A percentile compares a stretch with the other conserved stretches of the same genome.
These are phyloP conservation scores for Rhododendron williamsianum DNA, from an alignment of 148 eudicot species.

Conservation along the genomic window DNA sequence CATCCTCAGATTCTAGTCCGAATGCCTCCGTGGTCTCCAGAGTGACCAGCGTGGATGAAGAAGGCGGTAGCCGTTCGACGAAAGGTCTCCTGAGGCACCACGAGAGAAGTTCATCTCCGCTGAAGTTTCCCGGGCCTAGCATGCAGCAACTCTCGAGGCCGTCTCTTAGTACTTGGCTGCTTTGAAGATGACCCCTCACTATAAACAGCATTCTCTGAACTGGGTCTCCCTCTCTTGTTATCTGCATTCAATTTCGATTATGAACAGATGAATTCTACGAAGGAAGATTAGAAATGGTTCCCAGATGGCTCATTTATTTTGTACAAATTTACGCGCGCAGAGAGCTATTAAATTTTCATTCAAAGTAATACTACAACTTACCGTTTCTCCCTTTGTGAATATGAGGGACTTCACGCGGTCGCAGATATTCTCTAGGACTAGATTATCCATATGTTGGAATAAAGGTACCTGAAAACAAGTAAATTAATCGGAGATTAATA, in stretches of 20 bases:
- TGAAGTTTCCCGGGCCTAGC: slow-evolving; percentile 92
- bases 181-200: slow-evolving; percentile 83
- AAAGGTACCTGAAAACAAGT: slow-evolving; percentile 61
- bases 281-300: not conserved
- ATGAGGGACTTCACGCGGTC: slow-evolving; percentile 89
- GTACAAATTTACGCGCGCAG: not conserved
- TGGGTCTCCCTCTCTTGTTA: slow-evolving; percentile 87
- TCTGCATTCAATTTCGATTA: slow-evolving; percentile 22
- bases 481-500: too few species aligned
- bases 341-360: not conserved
- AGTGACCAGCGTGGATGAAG: slow-evolving; percentile 66
- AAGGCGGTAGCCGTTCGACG: slow-evolving; percentile 71
- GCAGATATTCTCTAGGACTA: slow-evolving; percentile 88
- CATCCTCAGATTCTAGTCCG: slow-evolving; percentile 75
- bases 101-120: slow-evolving; percentile 87
- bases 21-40: slow-evolving; percentile 94
- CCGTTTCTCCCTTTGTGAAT: slow-evolving; percentile 88
- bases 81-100: slow-evolving; percentile 88
- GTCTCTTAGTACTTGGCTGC: slow-evolving; percentile 74
- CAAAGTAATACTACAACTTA: slow-evolving; percentile 18
- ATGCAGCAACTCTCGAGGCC: slow-evolving; percentile 80
- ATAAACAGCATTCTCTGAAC: slow-evolving; percentile 84
- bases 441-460: slow-evolving; percentile 86
- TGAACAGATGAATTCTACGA: not conserved
- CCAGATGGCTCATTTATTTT: not conserved